Evolutionary conservation across 495 filamentous ascomycete species (phyloP).

Genomic region (Pseudomonodictys pantanalensis): DNA sequence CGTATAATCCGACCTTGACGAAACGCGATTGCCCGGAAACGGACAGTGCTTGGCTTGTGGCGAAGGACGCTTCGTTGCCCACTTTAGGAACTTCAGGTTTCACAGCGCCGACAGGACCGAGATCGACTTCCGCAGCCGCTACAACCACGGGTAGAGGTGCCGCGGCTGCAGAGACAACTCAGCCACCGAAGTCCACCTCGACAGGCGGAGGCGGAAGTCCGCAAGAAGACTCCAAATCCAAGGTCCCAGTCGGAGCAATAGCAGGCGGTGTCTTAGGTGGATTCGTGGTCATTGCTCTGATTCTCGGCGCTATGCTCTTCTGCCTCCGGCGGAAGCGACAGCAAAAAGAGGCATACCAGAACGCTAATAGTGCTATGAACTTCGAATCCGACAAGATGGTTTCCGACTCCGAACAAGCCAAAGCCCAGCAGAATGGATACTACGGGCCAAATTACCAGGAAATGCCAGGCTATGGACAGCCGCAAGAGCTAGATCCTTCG

Average conservation of each 20-base stretch:
- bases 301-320: slow-evolving; percentile 5
- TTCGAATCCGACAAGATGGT: slow-evolving; percentile 1
- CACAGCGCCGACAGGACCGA: slow-evolving; percentile 1
- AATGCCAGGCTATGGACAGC: neutral
- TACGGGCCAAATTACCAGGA: slow-evolving; percentile 11
- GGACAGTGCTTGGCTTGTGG: slow-evolving; percentile 1
- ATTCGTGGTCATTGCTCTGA: slow-evolving; percentile 4
- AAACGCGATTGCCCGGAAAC: slow-evolving; percentile 3
- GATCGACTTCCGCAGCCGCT: neutral
- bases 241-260: neutral
- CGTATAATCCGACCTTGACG: slow-evolving; percentile 11
- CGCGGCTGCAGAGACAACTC: neutral
- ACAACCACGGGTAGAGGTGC: neutral
- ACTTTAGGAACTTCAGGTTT: slow-evolving; percentile 8
- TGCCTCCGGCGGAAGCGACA: slow-evolving; percentile 9
- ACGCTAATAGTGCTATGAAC: neutral
- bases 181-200: neutral
- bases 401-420: neutral
- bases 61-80: slow-evolving; percentile 2
- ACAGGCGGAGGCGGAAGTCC: neutral
- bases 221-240: neutral
- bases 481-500: slow-evolving; percentile 13
- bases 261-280: slow-evolving; percentile 12
- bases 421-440: neutral
- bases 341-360: neutral